phyloP scores from a whole-genome alignment of 108 stramenopile genomes.

The Cyclotella kingstonii region DNA sequence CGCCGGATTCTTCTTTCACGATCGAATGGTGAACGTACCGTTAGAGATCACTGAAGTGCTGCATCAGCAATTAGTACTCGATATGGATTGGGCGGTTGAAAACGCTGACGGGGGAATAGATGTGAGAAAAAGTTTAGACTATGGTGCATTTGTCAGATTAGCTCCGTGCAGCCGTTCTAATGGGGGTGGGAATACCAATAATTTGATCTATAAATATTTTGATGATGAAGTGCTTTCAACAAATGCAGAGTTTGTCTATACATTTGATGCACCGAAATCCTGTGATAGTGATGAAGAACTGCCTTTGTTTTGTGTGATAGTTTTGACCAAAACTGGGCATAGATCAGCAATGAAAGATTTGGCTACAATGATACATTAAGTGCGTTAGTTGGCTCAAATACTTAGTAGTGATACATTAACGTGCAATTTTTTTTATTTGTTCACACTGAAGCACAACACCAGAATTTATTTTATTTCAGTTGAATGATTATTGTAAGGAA shows the following conservation, averaged over 20 bases:
- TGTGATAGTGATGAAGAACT: conserved; percentile 60
- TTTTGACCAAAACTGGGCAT: conserved; percentile 80
- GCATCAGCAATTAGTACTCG: conserved; percentile 75
- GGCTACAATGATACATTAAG: conserved; percentile 53
- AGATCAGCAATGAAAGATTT: conserved; percentile 71
- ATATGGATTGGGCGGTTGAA: conserved; percentile 82
- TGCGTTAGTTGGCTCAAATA: conserved; percentile 3
- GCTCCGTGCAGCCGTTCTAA: conserved; percentile 51
- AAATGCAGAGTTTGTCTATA: conserved; percentile 75
- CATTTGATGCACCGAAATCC: conserved; percentile 59
- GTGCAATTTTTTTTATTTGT: too few species aligned
- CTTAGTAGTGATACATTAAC: too few species aligned
- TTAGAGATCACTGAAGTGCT: conserved; percentile 75
- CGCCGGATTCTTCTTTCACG: conserved; percentile 79
- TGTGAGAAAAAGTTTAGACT: conserved; percentile 69
- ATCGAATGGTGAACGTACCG: conserved; percentile 83
- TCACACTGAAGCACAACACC: background rate
- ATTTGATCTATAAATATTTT: conserved; percentile 70
- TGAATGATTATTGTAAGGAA: background rate
- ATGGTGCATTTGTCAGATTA: conserved; percentile 76
- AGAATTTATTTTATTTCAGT: background rate
- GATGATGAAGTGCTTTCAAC: conserved; percentile 82
- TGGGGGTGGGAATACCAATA: conserved; percentile 5
- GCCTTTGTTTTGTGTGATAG: conserved; percentile 55
- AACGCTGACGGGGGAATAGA: conserved; percentile 67